Evolutionary conservation across 306 rosid genomes (phyloP).

Genomic region (Prunus padus): DNA sequence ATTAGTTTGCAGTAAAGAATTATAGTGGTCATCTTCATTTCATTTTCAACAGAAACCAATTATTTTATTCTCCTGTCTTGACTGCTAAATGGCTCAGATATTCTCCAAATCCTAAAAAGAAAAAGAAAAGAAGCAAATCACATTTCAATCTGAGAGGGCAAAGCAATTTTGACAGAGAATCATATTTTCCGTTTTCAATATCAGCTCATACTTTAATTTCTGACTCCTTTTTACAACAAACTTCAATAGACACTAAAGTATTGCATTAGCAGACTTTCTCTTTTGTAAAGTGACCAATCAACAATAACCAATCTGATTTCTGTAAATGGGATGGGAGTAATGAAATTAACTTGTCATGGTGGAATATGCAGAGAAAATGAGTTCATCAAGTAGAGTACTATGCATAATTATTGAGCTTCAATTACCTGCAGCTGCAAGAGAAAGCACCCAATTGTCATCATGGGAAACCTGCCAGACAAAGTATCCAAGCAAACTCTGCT

Average conservation of each 20-base stretch:
- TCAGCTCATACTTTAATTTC: too few relatives aligned
- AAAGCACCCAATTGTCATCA: constrained; percentile 36
- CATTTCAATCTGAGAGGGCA: too few relatives aligned
- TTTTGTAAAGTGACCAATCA: neutral
- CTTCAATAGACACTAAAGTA: too few relatives aligned
- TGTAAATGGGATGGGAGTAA: neutral
- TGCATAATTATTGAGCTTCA: neutral
- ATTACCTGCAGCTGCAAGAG: constrained; percentile 32
- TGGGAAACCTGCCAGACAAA: constrained; percentile 22
- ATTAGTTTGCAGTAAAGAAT: neutral
- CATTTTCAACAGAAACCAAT: neutral
- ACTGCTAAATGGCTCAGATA: too few relatives aligned
- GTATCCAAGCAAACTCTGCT: constrained; percentile 33
- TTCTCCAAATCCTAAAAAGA: too few relatives aligned
- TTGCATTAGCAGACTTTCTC: too few relatives aligned
- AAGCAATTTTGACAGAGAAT: too few relatives aligned
- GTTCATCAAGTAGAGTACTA: neutral
- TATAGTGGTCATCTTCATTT: neutral
- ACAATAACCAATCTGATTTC: neutral
- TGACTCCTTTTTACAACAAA: neutral
- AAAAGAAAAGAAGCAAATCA: too few relatives aligned
- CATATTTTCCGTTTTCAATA: too few relatives aligned
- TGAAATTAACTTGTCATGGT: neutral
- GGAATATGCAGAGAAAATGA: neutral
- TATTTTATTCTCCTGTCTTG: neutral